Evolutionary conservation across 73 alveolate species (phyloP), one percentile per base, ranked within the genome.

Genomic region (Symbiodinium natans): DNA sequence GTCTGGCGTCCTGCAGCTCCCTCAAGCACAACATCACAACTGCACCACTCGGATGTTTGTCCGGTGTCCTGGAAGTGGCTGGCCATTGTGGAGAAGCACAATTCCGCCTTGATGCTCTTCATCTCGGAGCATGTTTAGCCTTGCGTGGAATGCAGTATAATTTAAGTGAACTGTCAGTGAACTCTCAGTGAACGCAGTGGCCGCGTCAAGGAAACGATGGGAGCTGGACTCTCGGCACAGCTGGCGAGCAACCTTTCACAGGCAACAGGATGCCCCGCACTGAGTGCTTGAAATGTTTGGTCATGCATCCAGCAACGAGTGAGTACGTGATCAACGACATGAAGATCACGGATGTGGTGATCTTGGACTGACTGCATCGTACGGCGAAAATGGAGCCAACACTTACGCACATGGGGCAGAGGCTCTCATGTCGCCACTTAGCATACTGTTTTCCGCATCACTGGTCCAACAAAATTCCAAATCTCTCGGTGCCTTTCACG

Each of bases 71-170:
- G 87, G 97, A 41, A 90, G 77, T 13, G 97, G 97, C 89, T 90
- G 97, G 41, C 97, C 97, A 29, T 90, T 42, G 54, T 90, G 97
- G 34, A 90, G n/a, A n/a, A 90, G 80, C 74, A 90, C 88, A 41
- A 90, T 41, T 17, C 97, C 97, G 27, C 97, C 97, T 5, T 71
- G 82, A 23, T 90, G 97, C 80, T 90, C 97, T 15, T 90, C 97
- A 68, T 90, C 97, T 8, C 97, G 97, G 39, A 90, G 88, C 97
- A 90, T 90, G 89, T 90, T 90, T 77, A 90, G 80, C 88, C 97
- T 90, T 40, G 68, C 75, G 25, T 38, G 86, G 63, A 39, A 75
- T 43, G 27, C 29, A 21, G 86, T 23, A 27, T 21, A 34, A 5
- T 13, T 46, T n/a, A n/a, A n/a, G n/a, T 68, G 15, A 68, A 77